Conservation (phyloP, 352 stramenopile species). For the Globisporangium carolinianum region DNA sequence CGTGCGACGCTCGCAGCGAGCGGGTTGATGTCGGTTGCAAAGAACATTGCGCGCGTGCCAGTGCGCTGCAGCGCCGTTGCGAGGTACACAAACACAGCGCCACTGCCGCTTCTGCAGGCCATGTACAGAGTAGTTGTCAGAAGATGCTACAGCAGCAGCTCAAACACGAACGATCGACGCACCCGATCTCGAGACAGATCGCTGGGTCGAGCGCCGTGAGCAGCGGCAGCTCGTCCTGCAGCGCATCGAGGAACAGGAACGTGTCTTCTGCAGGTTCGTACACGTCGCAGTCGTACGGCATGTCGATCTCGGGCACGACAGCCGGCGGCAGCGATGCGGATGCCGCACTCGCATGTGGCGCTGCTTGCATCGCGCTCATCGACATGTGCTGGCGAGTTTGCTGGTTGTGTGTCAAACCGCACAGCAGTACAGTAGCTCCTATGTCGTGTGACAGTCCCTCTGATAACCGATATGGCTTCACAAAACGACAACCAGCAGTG, state of each 20-base stretch:
- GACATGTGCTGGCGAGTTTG: too few relatives aligned
- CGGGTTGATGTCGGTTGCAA: conserved; percentile 93
- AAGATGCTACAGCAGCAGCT: background rate
- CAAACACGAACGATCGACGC: conserved; percentile 5
- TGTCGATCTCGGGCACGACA: conserved; percentile 61
- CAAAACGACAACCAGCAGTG: too few relatives aligned
- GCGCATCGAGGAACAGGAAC: conserved; percentile 94
- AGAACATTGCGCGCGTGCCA: conserved; percentile 38
- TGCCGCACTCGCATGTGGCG: too few relatives aligned
- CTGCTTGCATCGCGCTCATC: too few relatives aligned
- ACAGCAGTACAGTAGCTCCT: too few relatives aligned
- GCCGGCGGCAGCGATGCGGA: conserved; percentile 13
- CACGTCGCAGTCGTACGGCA: conserved; percentile 84
- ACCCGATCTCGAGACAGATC: conserved; percentile 89
- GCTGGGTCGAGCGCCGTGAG: conserved; percentile 45
- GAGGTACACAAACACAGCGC: conserved; percentile 63
- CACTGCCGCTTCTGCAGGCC: conserved; percentile 21
- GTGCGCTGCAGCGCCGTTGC: conserved; percentile 69
- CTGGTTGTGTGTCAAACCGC: too few relatives aligned
- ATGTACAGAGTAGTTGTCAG: background rate
- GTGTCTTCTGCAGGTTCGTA: conserved; percentile 98
- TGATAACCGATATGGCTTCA: too few relatives aligned
- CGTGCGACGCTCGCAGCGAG: conserved; percentile 75
- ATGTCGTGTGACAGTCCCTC: too few relatives aligned
- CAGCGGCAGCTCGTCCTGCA: conserved; percentile 82